A percentile compares a stretch with the other conserved stretches of the same genome.
phyloP scores from a whole-genome alignment of 495 filamentous ascomycete genomes.

The Pyronema domesticum region DNA sequence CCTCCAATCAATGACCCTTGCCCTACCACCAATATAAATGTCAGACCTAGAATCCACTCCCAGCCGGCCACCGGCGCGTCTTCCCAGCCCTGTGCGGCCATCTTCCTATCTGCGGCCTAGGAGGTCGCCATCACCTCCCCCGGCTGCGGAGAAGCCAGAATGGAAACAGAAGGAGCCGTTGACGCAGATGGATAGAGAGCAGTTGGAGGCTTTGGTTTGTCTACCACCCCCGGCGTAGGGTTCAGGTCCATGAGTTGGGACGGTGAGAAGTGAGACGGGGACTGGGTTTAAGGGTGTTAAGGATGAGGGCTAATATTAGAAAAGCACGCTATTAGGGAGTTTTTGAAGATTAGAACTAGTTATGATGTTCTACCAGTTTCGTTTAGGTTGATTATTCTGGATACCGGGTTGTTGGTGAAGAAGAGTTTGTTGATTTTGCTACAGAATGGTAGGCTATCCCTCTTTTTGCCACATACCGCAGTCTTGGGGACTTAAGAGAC shows the following conservation, averaged over 20 bases:
- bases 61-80: no score
- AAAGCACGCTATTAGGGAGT: conserved; percentile 59
- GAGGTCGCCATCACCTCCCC: conserved; percentile 32
- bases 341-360: conserved; percentile 87
- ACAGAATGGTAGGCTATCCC: conserved; percentile 61
- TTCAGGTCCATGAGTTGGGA: conserved; percentile 3
- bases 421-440: conserved; percentile 91
- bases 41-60: no score
- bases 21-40: no score
- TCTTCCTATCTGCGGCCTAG: conserved; percentile 62
- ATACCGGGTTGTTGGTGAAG: conserved; percentile 85
- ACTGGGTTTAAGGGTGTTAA: conserved; percentile 4
- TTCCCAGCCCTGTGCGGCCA: conserved; percentile 44
- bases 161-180: conserved; percentile 31
- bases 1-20: no score
- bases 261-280: neutral
- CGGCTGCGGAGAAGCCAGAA: conserved; percentile 24
- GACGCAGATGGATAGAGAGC: conserved; percentile 70
- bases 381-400: conserved; percentile 88
- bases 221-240: neutral
- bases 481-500: neutral
- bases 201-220: conserved; percentile 81
- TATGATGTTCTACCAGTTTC: conserved; percentile 98
- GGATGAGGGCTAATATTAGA: neutral
- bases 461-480: neutral